A percentile compares a stretch with the other conserved stretches of the same genome.
phyloP scores from a whole-genome alignment of 345 rosid species.

The Ailanthus altissimus region DNA sequence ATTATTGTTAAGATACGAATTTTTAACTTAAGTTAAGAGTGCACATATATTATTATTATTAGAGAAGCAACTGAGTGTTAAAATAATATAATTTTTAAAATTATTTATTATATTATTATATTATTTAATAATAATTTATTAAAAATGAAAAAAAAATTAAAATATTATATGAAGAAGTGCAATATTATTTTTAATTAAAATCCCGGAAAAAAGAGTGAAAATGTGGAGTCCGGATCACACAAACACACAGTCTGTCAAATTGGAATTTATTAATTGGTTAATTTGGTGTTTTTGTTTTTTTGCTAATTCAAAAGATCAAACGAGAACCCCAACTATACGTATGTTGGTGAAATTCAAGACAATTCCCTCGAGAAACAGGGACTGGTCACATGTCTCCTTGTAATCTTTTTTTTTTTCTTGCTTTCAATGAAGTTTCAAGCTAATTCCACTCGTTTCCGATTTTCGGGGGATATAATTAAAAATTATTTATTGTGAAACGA shows the following conservation, averaged over 20 bases:
- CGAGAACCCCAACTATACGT: not conserved
- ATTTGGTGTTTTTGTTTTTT: not conserved
- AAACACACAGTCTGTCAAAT: slow-evolving; percentile 7
- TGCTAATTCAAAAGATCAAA: not conserved
- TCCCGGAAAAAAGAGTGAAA: not conserved
- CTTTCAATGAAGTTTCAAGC: not conserved
- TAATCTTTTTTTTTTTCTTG: not conserved
- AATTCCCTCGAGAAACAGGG: slow-evolving; percentile 27
- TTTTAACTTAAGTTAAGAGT: too few relatives aligned
- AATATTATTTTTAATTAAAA: too few relatives aligned
- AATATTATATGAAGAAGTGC: too few relatives aligned
- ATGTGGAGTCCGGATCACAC: slow-evolving; percentile 10
- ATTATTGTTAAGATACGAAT: too few relatives aligned
- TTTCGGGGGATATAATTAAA: too few relatives aligned
- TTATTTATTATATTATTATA: too few relatives aligned
- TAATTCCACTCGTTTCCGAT: not conserved
- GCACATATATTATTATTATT: too few relatives aligned
- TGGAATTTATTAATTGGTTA: not conserved
- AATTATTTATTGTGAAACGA: too few relatives aligned
- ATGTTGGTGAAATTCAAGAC: slow-evolving; percentile 29
- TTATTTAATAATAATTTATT: too few relatives aligned
- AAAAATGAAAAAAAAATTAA: too few relatives aligned
- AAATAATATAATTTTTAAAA: too few relatives aligned
- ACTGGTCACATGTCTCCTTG: slow-evolving; percentile 24
- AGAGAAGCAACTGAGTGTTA: too few relatives aligned